Base-by-base conservation (phyloP, 1,139 yeast genomes). In the Casaregolazyma suthepensis region DNA sequence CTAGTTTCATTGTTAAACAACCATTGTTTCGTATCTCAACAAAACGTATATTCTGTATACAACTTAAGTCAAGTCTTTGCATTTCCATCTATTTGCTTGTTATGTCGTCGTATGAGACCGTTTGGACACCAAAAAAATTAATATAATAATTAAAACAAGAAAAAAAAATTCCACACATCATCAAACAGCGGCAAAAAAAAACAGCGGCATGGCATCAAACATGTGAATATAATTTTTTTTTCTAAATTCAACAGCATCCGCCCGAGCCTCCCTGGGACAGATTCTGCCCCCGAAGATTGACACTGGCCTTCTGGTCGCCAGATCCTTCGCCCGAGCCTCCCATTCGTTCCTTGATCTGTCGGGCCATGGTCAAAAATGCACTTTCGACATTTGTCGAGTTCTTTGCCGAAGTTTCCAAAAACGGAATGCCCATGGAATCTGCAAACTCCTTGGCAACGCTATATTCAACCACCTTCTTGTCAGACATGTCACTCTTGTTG, bases 361-460 rank as follows among this genome's bases (percentile, higher is more conserved):
- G 86, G 9, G 99, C 96, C 99, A 93, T 93, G 61, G 97, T 89
- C 77, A 89, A 83, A 75, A 93, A 93, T 15, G 99, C 98, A 73
- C 93, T 97, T 72, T 94, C 99, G 63, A 93, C 99, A 69, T 93
- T 93, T 57, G 97, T 89, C 42, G 97, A 87, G 64, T 87, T 87
- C 71, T 91, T 82, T 37, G 99, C 99, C 37, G 96, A 87, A 12
- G 99, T 94, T 75, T 93, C 99, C 73, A 93, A 81, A 73, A 93
- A 90, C 56, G 97, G 96, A 66, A 93, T 88, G 62, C 91, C 95
- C 71, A 93, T 83, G 38, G 96, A 87, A 71, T 93, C 98, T 50
- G 99, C 96, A 77, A 90, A 93, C 74, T 93, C 99, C 77, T 91
- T 90, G 46, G 99, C 99, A 53, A 89, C 93, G 56, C 96, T 87